Conservation (phyloP, 2,329 filamentous ascomycete genomes). For the Cyanodermella asteris region DNA sequence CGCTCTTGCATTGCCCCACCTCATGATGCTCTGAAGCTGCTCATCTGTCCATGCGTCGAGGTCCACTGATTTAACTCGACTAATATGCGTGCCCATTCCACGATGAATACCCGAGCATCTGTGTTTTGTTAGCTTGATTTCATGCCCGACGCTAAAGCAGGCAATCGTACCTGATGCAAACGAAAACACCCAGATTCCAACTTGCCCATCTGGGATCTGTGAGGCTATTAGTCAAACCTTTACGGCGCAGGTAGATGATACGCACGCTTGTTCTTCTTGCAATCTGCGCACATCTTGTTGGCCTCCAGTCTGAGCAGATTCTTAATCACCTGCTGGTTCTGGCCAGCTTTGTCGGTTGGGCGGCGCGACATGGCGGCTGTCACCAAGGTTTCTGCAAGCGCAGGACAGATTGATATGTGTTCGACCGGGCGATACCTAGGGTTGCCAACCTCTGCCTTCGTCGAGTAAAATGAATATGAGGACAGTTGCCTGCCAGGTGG, state of each 20-base stretch:
- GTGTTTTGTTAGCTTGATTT: constrained; percentile 1
- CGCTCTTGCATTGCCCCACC: constrained; percentile 86
- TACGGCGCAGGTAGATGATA: constrained; percentile 8
- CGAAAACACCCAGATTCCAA: constrained; percentile 93
- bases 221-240: background rate
- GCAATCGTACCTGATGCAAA: constrained; percentile 54
- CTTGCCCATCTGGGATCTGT: constrained; percentile 94
- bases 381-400: too few species aligned
- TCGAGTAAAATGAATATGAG: too few species aligned
- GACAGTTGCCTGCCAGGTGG: too few species aligned
- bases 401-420: background rate
- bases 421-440: background rate
- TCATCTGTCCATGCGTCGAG: constrained; percentile 98
- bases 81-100: constrained; percentile 97
- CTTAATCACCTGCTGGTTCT: too few species aligned
- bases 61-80: constrained; percentile 92
- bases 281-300: constrained; percentile 95
- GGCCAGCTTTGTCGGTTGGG: too few species aligned
- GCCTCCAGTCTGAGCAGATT: constrained; percentile 78
- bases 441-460: too few species aligned
- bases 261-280: constrained; percentile 95
- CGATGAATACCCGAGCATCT: constrained; percentile 91
- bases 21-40: constrained; percentile 78
- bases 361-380: too few species aligned
- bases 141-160: background rate